Percentiles rank a stretch among this genome's conserved stretches.
Conservation (phyloP, 352 stramenopile species). For the Phytophthora cryptogea region DNA sequence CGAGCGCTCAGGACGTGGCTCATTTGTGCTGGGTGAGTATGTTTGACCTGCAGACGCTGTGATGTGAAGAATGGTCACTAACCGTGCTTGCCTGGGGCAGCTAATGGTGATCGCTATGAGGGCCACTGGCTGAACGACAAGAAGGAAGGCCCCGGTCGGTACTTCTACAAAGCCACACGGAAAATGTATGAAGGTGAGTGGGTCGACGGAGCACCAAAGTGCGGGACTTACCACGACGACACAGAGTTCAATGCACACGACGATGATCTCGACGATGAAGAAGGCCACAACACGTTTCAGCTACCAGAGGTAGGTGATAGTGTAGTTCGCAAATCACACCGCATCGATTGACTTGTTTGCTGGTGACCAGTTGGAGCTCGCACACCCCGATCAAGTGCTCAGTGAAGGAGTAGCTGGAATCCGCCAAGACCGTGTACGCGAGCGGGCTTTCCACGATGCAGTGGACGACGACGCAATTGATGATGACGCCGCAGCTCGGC, state of each 20-base stretch:
- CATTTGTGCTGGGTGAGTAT: constrained; percentile 59
- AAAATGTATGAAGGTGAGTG: constrained; percentile 92
- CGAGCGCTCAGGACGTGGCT: constrained; percentile 74
- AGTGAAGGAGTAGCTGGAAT: constrained; percentile 72
- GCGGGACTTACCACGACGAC: constrained; percentile 68
- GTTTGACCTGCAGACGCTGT: background rate
- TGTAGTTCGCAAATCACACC: background rate
- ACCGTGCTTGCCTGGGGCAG: constrained; percentile 24
- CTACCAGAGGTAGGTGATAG: constrained; percentile 54
- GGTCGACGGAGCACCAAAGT: constrained; percentile 76
- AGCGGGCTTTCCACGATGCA: constrained; percentile 45
- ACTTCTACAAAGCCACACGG: constrained; percentile 81
- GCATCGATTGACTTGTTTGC: background rate
- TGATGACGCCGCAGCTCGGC: constrained; percentile 1
- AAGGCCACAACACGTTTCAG: constrained; percentile 51
- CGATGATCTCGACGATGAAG: constrained; percentile 36
- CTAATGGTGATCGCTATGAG: constrained; percentile 88
- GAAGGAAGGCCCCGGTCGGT: constrained; percentile 87
- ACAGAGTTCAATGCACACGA: constrained; percentile 35
- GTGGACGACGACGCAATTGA: constrained; percentile 14
- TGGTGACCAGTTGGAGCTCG: constrained; percentile 63
- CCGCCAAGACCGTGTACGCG: constrained; percentile 64
- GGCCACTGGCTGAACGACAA: constrained; percentile 88
- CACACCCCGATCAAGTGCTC: constrained; percentile 70
- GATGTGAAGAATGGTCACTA: background rate